These are phyloP conservation scores for Garcia nutans DNA, from an alignment of 345 rosid species.

Conservation along the genomic window DNA sequence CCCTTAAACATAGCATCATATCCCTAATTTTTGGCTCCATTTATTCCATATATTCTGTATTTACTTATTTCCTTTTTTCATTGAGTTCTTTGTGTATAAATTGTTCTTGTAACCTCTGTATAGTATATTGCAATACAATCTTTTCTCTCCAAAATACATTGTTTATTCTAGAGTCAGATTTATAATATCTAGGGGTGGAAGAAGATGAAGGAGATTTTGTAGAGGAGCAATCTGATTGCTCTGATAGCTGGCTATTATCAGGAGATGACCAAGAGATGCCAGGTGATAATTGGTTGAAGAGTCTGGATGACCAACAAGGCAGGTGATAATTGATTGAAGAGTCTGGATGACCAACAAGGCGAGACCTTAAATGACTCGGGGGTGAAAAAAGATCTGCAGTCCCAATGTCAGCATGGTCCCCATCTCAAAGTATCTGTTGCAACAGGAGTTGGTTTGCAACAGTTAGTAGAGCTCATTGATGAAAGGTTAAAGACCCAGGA, in stretches of 20 bases:
- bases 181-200: neutral
- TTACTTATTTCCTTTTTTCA: too few relatives aligned
- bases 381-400: constrained; percentile 17
- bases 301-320: constrained; percentile 30
- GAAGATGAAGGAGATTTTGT: constrained; percentile 13
- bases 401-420: constrained; percentile 38
- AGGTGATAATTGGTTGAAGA: constrained; percentile 34
- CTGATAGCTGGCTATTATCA: constrained; percentile 47
- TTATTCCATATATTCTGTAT: too few relatives aligned
- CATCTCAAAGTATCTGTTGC: constrained; percentile 68
- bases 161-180: too few relatives aligned
- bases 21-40: too few relatives aligned
- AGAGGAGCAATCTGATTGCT: constrained; percentile 28
- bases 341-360: constrained; percentile 24
- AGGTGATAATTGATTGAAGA: constrained; percentile 33
- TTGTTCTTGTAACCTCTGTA: too few relatives aligned
- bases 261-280: constrained; percentile 39
- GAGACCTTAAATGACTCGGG: constrained; percentile 11
- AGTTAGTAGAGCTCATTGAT: constrained; percentile 59
- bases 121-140: too few relatives aligned
- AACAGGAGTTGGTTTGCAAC: constrained; percentile 73
- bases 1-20: too few relatives aligned
- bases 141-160: too few relatives aligned
- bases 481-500: constrained; percentile 49
- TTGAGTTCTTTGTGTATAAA: too few relatives aligned